Percentiles rank a stretch among this genome's conserved stretches.
phyloP scores from a whole-genome alignment of 257 asterid species.

The Schizonepeta tenuifolia region DNA sequence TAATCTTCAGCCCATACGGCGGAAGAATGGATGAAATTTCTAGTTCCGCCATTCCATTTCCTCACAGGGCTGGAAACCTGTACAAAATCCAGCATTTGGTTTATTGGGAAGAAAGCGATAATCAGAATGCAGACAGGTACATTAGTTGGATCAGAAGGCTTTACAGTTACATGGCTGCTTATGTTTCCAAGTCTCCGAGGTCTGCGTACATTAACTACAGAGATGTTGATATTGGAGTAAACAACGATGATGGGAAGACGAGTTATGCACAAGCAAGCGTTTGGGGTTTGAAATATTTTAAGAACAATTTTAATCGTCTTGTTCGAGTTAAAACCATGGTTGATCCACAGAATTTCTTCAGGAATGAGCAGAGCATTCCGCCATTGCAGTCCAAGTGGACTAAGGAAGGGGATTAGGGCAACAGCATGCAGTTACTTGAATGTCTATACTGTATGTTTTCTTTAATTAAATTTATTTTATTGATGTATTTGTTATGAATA shows the following conservation, averaged over 20 bases:
- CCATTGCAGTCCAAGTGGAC: background rate
- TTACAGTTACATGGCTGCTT: constrained; percentile 20
- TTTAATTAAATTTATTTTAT: background rate
- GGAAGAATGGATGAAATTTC: constrained; percentile 31
- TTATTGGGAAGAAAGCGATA: constrained; percentile 13
- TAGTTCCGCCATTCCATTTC: constrained; percentile 15
- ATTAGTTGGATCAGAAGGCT: constrained; percentile 20
- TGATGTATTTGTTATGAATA: background rate
- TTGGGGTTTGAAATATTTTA: constrained; percentile 23
- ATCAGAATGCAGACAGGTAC: constrained; percentile 13
- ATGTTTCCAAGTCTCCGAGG: constrained; percentile 13
- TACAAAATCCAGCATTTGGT: background rate
- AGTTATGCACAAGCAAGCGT: constrained; percentile 9
- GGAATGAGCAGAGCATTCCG: constrained; percentile 16
- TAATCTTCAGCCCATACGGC: constrained; percentile 16
- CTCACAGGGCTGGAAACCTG: constrained; percentile 24
- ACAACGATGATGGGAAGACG: constrained; percentile 11
- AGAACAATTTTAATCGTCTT: constrained; percentile 19
- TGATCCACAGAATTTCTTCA: constrained; percentile 10
- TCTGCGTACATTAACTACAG: constrained; percentile 18
- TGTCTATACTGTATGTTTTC: background rate
- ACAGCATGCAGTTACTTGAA: no score
- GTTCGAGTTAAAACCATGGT: constrained; percentile 20
- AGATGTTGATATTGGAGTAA: constrained; percentile 26
- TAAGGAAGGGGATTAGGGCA: constrained; percentile 5